A percentile compares a stretch with the other conserved stretches of the same genome.
phyloP scores from a whole-genome alignment of 2,329 filamentous ascomycete species.

The Aspergillus brasiliensis region DNA sequence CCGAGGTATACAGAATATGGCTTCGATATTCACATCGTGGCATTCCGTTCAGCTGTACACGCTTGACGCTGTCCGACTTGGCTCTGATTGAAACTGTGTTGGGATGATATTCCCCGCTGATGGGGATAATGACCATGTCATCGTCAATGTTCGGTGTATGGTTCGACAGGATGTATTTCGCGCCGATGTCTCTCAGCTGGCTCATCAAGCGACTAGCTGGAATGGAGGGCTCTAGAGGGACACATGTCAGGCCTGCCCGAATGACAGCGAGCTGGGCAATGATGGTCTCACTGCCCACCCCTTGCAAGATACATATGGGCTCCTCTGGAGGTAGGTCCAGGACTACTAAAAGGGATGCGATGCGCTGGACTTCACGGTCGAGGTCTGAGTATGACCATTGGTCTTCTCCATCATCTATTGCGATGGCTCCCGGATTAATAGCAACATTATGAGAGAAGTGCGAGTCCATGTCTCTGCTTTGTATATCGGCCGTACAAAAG shows the following conservation, averaged over 20 bases:
- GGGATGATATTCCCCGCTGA: background rate
- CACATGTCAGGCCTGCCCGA: slow-evolving; percentile 9
- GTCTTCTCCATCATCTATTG: slow-evolving; percentile 2
- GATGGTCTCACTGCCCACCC: background rate
- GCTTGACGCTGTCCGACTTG: background rate
- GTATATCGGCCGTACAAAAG: background rate
- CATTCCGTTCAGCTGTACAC: background rate
- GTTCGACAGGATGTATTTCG: slow-evolving; percentile 4
- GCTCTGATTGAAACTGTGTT: background rate
- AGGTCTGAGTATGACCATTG: slow-evolving; percentile 8
- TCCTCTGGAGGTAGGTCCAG: slow-evolving; percentile 3
- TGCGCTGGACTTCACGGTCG: background rate
- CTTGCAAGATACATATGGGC: slow-evolving; percentile 9
- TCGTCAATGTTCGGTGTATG: background rate
- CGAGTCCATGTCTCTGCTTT: background rate
- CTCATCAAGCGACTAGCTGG: slow-evolving; percentile 6
- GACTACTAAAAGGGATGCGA: background rate
- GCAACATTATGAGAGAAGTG: background rate
- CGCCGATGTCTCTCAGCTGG: slow-evolving; percentile 5
- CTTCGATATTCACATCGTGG: slow-evolving; percentile 9
- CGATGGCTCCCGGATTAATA: background rate
- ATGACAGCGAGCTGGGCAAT: slow-evolving; percentile 14
- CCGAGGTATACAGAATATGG: slow-evolving; percentile 61
- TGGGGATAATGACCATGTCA: slow-evolving; percentile 2
- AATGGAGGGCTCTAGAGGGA: slow-evolving; percentile 5